A percentile compares a stretch with the other conserved stretches of the same genome.
Evolutionary conservation across 768 basidiomycete genomes (phyloP).

Genomic region (Dioszegia hungarica): DNA sequence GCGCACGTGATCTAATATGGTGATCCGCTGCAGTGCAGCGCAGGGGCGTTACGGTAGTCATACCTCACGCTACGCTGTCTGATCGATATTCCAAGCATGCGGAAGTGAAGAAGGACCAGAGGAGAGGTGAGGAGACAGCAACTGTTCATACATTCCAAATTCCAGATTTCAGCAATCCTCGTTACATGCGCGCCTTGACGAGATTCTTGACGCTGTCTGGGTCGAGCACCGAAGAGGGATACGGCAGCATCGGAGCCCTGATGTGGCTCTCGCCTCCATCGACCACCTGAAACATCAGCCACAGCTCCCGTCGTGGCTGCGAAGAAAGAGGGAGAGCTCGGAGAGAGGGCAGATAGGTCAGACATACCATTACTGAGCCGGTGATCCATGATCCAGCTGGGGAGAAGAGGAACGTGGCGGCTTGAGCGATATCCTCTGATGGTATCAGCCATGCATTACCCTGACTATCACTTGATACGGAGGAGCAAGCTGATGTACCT

Average conservation of each 20-base stretch:
- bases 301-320: too few relatives aligned
- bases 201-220: slow-evolving; percentile 27
- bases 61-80: too few relatives aligned
- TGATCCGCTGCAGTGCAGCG: too few relatives aligned
- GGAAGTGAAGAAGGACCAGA: neutral
- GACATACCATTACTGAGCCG: slow-evolving; percentile 68
- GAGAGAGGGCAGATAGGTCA: too few relatives aligned
- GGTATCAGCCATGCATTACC: neutral
- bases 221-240: slow-evolving; percentile 44
- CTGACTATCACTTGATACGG: too few relatives aligned
- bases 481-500: too few relatives aligned
- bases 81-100: too few relatives aligned
- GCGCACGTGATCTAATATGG: too few relatives aligned
- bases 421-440: slow-evolving; percentile 63
- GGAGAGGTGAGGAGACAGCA: neutral
- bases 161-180: neutral
- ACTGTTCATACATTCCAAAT: too few relatives aligned
- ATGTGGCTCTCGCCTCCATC: slow-evolving; percentile 47
- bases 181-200: slow-evolving; percentile 35
- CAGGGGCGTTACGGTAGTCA: too few relatives aligned
- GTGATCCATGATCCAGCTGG: slow-evolving; percentile 71
- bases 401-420: slow-evolving; percentile 75
- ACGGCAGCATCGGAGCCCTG: slow-evolving; percentile 24
- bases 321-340: slow-evolving; percentile 21
- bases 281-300: slow-evolving; percentile 22